These are phyloP conservation scores for Hemileccinum rubropunctum DNA, from an alignment of 768 basidiomycete species.

Conservation along the genomic window DNA sequence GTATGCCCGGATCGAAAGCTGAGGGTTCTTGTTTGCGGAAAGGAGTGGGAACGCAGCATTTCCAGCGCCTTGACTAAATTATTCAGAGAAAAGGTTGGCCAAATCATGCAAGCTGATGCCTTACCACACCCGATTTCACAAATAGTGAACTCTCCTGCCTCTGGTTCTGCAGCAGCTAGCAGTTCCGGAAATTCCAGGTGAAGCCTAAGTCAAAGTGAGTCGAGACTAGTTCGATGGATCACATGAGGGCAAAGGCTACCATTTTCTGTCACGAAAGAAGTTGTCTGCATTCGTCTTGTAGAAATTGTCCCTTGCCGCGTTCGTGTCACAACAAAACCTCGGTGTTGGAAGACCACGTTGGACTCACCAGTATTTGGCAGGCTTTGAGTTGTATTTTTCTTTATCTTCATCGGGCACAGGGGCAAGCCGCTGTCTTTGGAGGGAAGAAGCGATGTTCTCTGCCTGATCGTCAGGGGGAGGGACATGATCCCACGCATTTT, in stretches of 20 bases:
- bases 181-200: conserved; percentile 95
- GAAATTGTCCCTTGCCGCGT: conserved; percentile 78
- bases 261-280: conserved; percentile 95
- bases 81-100: not conserved
- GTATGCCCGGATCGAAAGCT: conserved; percentile 72
- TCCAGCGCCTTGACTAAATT: conserved; percentile 70
- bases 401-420: conserved; percentile 78
- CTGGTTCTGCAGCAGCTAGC: conserved; percentile 59
- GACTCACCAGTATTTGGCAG: conserved; percentile 67
- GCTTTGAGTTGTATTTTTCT: conserved; percentile 67
- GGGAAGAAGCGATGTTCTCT: conserved; percentile 64
- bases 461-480: conserved; percentile 79
- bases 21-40: conserved; percentile 76
- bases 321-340: conserved; percentile 18
- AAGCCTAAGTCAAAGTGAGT: conserved; percentile 49
- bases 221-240: not conserved
- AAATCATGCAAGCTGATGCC: conserved; percentile 14
- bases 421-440: conserved; percentile 64
- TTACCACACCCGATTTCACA: conserved; percentile 91
- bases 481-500: conserved; percentile 93
- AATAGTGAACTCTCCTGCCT: conserved; percentile 73
- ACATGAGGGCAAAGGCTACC: conserved; percentile 40
- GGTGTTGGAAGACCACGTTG: conserved; percentile 12
- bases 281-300: conserved; percentile 83
- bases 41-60: conserved; percentile 91